Evolutionary conservation across 768 basidiomycete species (phyloP).

Genomic region (Zangia roseola): DNA sequence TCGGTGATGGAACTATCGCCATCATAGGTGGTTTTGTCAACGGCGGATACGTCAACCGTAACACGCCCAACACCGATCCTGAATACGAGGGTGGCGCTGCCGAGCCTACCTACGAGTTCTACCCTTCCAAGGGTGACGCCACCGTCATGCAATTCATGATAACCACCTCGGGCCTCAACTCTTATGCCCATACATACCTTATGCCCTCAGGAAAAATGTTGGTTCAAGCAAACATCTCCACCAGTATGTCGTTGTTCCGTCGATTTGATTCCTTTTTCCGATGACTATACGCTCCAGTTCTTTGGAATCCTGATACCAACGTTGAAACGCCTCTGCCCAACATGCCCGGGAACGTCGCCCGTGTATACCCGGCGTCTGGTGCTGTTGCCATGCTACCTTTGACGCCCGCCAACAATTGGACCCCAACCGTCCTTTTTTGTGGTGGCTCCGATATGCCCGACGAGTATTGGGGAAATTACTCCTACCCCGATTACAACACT

Average conservation of each 20-base stretch:
- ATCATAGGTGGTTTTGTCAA: slow-evolving; percentile 80
- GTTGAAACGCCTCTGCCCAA: slow-evolving; percentile 60
- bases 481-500: slow-evolving; percentile 68
- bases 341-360: slow-evolving; percentile 71
- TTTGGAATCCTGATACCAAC: slow-evolving; percentile 58
- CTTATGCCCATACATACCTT: slow-evolving; percentile 72
- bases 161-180: slow-evolving; percentile 72
- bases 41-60: slow-evolving; percentile 79
- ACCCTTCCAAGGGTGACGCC: slow-evolving; percentile 56
- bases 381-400: slow-evolving; percentile 89
- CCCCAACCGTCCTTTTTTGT: slow-evolving; percentile 84
- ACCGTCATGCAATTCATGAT: slow-evolving; percentile 65
- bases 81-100: slow-evolving; percentile 63
- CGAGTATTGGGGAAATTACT: slow-evolving; percentile 75
- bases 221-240: slow-evolving; percentile 70
- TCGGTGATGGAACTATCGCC: slow-evolving; percentile 73
- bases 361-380: slow-evolving; percentile 91
- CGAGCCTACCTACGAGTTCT: slow-evolving; percentile 84
- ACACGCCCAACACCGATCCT: slow-evolving; percentile 68
- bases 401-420: slow-evolving; percentile 86
- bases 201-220: slow-evolving; percentile 78
- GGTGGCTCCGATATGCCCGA: slow-evolving; percentile 84
- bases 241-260: slow-evolving; percentile 16
- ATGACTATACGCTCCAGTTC: slow-evolving; percentile 28
- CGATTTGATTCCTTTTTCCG: background rate